Base-by-base conservation (phyloP, 768 basidiomycete genomes). In the Mycena alexandri region DNA sequence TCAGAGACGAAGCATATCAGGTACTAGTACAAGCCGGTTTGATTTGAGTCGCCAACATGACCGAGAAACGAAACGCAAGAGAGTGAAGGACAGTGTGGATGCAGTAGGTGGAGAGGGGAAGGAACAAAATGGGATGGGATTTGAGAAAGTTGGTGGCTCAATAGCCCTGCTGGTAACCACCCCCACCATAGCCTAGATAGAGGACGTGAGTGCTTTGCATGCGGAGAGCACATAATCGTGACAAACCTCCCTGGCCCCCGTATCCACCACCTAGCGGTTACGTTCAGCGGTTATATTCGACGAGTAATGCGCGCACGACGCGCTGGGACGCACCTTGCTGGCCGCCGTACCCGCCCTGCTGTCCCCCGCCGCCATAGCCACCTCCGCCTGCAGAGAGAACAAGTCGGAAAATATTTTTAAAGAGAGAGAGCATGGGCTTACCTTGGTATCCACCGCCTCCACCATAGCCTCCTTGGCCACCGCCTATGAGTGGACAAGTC, bases 21-120 rank as follows among this genome's bases (percentile, higher is more conserved):
- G 62, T 81, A 83, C 75, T 80, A 81, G 82, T 84, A 84, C 82
- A 84, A 75, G 79, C 76, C 77, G 81, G 78, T 79, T 80, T 76
- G 77, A 76, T 75, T 76, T 76, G 74, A 75, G 73, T 63, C 54
- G 61, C 60, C 66, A 61, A 68, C 61, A 56, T 60, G 67, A 80
- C 78, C 77, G 76, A 80, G 79, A 79, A 75, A 73, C 73, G 63
- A 77, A 81, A 82, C 80, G 69, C 76, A 79, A 79, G 38, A 79
- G 22, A 43, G 78, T 78, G 74, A 74, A 74, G 69, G 73, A 76
- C 79, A 83, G 74, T 77, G 82, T 74, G 71, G 69, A 71, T 71
- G 73, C 69, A 75, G 79, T 79, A 72, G 80, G 79, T 73, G 57
- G 72, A 69, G 71, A 75, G 73, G 73, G 63, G 68, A 72, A 60